A percentile compares a stretch with the other conserved stretches of the same genome.
Conservation (phyloP, 192 early-diverging fungal genomes). For the Backusella morwellensis region DNA sequence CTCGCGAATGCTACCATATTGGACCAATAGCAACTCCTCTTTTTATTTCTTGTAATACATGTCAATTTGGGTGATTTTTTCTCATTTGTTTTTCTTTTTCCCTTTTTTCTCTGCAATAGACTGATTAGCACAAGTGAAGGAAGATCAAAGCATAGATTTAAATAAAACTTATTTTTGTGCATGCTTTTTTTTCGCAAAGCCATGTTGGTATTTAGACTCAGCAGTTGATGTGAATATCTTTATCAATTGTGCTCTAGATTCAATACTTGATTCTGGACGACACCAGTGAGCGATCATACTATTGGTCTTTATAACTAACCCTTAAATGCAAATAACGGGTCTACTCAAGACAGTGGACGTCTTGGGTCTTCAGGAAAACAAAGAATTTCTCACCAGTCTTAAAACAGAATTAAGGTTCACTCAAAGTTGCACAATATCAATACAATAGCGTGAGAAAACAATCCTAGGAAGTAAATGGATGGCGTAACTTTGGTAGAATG, state of each 20-base stretch:
- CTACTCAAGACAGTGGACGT: background rate
- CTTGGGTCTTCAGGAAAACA: background rate
- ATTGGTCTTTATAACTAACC: background rate
- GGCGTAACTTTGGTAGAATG: background rate
- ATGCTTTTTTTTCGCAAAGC: background rate
- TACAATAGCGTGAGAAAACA: slow-evolving; percentile 5
- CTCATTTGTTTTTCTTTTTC: background rate
- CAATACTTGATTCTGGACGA: background rate
- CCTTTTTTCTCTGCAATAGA: background rate
- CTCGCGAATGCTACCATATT: background rate
- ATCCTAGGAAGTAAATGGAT: background rate
- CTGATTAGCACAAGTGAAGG: background rate
- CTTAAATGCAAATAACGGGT: background rate
- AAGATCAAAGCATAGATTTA: background rate
- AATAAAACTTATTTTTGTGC: background rate
- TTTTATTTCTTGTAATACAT: background rate
- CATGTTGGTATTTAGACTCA: background rate
- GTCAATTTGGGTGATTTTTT: background rate
- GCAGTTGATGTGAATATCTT: background rate
- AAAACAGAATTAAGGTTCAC: background rate
- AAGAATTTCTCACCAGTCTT: background rate
- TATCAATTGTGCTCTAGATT: background rate
- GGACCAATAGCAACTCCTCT: background rate
- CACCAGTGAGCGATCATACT: background rate
- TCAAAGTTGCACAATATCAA: background rate